These are phyloP conservation scores for Phalaenopsis equestris DNA, from an alignment of 106 monocot genomes.

Conservation along the genomic window DNA sequence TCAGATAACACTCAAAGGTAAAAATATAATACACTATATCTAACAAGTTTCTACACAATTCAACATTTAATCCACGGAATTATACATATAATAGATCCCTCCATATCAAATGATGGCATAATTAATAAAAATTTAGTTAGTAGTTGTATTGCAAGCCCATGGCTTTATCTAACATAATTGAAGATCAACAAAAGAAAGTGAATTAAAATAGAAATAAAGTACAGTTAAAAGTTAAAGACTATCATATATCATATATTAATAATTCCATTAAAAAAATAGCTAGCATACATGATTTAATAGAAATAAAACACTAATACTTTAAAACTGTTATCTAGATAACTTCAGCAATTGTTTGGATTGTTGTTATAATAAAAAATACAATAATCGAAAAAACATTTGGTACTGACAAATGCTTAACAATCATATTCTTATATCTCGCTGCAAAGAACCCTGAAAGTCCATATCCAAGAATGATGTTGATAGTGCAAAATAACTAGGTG, in stretches of 20 bases:
- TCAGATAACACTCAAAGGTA: not conserved
- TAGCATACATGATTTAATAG: not conserved
- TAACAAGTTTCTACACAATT: not conserved
- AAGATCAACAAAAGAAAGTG: not conserved
- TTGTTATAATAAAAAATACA: no score
- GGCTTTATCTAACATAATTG: not conserved
- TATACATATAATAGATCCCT: not conserved
- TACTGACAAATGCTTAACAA: no score
- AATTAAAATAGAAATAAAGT: not conserved
- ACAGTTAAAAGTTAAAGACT: not conserved
- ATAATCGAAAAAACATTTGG: no score
- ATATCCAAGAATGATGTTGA: no score
- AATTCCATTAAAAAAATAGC: not conserved
- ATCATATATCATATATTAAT: not conserved
- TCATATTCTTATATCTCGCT: no score
- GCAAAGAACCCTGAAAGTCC: no score
- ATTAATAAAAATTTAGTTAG: not conserved
- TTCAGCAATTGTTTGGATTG: no score
- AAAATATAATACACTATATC: not conserved
- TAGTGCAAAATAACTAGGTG: no score
- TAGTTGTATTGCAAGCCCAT: not conserved
- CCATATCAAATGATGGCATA: not conserved
- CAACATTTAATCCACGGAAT: not conserved
- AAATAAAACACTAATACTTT: not conserved
- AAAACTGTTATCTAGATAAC: no score